phyloP scores from a whole-genome alignment of 495 filamentous ascomycete species.

The Penicillium antarcticum region DNA sequence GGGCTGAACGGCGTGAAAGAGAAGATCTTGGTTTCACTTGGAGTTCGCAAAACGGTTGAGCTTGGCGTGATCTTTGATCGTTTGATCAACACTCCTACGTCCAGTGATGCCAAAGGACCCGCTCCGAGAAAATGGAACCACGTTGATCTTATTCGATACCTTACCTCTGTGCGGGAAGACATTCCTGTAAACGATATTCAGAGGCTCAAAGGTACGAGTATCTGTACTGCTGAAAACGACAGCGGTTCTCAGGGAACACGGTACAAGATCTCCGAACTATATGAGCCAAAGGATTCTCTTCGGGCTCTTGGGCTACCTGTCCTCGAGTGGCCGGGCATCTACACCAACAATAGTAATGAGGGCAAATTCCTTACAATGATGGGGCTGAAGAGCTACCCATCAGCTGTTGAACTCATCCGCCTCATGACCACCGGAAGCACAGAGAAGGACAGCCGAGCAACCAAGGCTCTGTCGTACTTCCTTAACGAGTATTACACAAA shows the following conservation, averaged over 20 bases:
- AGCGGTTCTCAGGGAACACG: conserved; percentile 39
- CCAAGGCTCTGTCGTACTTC: conserved; percentile 76
- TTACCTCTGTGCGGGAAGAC: conserved; percentile 83
- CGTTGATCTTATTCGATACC: conserved; percentile 89
- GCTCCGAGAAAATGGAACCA: conserved; percentile 71
- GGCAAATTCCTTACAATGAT: conserved; percentile 67
- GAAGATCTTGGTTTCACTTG: conserved; percentile 76
- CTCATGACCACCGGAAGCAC: conserved; percentile 63
- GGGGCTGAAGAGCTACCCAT: conserved; percentile 67
- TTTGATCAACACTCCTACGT: conserved; percentile 55
- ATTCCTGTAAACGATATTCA: conserved; percentile 82
- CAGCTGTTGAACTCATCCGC: conserved; percentile 65
- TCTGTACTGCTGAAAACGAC: conserved; percentile 74
- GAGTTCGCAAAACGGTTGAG: conserved; percentile 81
- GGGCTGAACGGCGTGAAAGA: conserved; percentile 80
- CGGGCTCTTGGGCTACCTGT: conserved; percentile 68
- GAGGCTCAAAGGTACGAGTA: conserved; percentile 68
- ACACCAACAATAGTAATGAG: conserved; percentile 60
- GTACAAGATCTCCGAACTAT: conserved; percentile 81
- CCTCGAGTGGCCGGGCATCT: conserved; percentile 80
- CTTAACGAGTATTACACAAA: conserved; percentile 74
- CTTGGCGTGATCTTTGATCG: conserved; percentile 89
- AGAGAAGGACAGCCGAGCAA: conserved; percentile 57
- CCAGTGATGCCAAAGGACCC: conserved; percentile 38
- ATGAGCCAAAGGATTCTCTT: conserved; percentile 72